A percentile compares a stretch with the other conserved stretches of the same genome.
Conservation (phyloP, 2,329 filamentous ascomycete species). For the Stagonosporopsis cucurbitacearum region DNA sequence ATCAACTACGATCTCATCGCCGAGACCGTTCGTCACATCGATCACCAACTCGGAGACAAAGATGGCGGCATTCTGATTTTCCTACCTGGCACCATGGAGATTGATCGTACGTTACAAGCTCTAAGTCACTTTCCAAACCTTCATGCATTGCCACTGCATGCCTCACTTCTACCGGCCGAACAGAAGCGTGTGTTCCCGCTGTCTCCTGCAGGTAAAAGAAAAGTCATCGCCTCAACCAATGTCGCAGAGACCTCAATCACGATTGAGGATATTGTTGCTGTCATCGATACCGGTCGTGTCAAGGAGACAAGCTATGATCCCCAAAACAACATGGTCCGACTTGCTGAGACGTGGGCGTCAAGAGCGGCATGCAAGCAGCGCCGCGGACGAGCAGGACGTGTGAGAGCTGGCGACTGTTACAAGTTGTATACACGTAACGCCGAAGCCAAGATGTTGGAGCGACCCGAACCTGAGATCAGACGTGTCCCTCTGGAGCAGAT, state of each 20-base stretch:
- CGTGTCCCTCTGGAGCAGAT: conserved; percentile 93
- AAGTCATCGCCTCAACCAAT: conserved; percentile 94
- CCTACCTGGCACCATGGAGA: conserved; percentile 89
- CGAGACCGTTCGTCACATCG: conserved; percentile 80
- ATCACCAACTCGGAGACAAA: conserved; percentile 73
- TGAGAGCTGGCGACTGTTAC: conserved; percentile 89
- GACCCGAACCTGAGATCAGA: conserved; percentile 92
- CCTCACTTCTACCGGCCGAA: conserved; percentile 85
- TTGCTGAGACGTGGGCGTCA: conserved; percentile 95
- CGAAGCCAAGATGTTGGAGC: conserved; percentile 82
- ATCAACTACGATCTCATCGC: conserved; percentile 92
- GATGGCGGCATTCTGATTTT: conserved; percentile 95
- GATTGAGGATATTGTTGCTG: conserved; percentile 94
- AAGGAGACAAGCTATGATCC: conserved; percentile 97
- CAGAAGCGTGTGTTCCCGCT: conserved; percentile 85
- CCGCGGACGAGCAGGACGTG: conserved; percentile 89
- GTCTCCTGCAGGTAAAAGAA: conserved; percentile 80
- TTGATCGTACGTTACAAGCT: conserved; percentile 77
- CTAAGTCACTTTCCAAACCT: conserved; percentile 70
- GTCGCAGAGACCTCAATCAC: conserved; percentile 98
- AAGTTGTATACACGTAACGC: conserved; percentile 90
- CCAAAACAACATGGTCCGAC: conserved; percentile 88
- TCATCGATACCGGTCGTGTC: conserved; percentile 93
- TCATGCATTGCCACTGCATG: conserved; percentile 86
- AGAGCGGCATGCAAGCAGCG: conserved; percentile 93